These are phyloP conservation scores for Mortierella sp. DNA, from an alignment of 371 early-diverging fungal genomes.

Conservation along the genomic window DNA sequence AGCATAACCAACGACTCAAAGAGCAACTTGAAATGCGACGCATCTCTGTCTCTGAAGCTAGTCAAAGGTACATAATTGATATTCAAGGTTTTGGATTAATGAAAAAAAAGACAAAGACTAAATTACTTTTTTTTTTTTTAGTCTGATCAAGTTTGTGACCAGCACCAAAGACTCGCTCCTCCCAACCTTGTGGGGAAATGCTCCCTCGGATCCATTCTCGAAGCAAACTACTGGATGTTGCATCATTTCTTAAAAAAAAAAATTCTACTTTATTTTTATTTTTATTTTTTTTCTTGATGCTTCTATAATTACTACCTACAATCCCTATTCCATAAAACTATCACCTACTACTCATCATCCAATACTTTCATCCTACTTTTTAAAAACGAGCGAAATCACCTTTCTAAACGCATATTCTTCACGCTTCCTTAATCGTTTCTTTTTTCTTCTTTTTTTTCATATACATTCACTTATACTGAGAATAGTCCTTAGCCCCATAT, in stretches of 20 bases:
- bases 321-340: no score
- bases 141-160: constrained; percentile 64
- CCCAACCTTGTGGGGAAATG: constrained; percentile 85
- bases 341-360: no score
- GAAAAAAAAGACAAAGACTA: neutral
- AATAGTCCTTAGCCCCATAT: neutral
- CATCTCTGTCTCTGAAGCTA: constrained; percentile 85
- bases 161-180: constrained; percentile 80
- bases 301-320: no score
- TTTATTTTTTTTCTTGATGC: no score
- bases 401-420: no score
- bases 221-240: constrained; percentile 49
- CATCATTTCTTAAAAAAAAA: constrained; percentile 22
- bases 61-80: constrained; percentile 63
- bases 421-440: no score
- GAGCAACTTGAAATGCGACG: constrained; percentile 87
- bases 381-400: no score
- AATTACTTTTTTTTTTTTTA: neutral
- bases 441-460: neutral
- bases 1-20: constrained; percentile 81
- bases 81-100: no score
- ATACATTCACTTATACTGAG: no score
- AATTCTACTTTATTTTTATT: no score
- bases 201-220: constrained; percentile 47
- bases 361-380: no score